A percentile compares a stretch with the other conserved stretches of the same genome.
These are phyloP conservation scores for Tripterygium wilfordii DNA, from an alignment of 177 flowering plant species.

Conservation along the genomic window DNA sequence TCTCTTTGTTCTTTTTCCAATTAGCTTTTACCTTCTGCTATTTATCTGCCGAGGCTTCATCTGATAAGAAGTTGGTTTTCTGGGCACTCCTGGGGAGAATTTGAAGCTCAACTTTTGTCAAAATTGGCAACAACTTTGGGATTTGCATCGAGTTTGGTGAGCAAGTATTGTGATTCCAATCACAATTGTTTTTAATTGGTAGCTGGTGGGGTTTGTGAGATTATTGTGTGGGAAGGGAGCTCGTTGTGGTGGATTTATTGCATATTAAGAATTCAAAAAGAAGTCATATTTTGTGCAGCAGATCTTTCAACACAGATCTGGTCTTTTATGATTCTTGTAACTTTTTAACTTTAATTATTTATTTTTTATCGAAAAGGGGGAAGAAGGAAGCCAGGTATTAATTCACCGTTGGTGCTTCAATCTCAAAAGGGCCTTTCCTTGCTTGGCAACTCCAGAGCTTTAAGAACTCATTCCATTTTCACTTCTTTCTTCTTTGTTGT, in stretches of 20 bases:
- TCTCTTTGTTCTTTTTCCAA: too few species aligned
- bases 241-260: too few species aligned
- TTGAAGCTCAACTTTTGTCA: conserved; percentile 1
- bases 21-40: not conserved
- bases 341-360: not conserved
- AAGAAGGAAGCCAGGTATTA: not conserved
- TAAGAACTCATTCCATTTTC: conserved; percentile 1
- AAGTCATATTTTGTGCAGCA: too few species aligned
- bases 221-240: too few species aligned
- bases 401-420: not conserved
- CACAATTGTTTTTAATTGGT: too few species aligned
- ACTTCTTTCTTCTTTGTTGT: not conserved
- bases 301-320: conserved; percentile 10
- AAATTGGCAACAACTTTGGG: not conserved
- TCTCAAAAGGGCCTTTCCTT: conserved; percentile 5
- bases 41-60: conserved; percentile 5
- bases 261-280: too few species aligned
- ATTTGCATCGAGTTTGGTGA: too few species aligned
- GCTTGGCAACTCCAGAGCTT: not conserved
- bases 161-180: too few species aligned
- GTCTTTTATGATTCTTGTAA: not conserved
- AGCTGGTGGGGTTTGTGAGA: too few species aligned
- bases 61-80: not conserved
- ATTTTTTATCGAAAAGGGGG: not conserved
- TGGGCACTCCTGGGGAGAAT: not conserved